phyloP scores from a whole-genome alignment of 1,284 basidiomycete genomes.

The Marasmius sp. region DNA sequence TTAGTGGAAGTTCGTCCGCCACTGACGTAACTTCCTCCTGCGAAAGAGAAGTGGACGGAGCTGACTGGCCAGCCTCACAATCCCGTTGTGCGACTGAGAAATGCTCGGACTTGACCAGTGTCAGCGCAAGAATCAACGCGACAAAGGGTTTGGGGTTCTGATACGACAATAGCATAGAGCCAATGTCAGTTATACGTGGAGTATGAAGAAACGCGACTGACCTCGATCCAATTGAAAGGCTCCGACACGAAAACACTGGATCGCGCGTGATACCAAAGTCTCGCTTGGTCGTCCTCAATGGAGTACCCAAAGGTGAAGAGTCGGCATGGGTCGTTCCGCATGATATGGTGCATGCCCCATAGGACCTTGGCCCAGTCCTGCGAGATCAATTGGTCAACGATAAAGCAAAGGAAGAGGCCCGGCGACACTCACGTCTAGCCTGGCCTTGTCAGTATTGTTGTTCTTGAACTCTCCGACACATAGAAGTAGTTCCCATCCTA shows the following conservation, averaged over 20 bases:
- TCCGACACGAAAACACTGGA: neutral
- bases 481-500: neutral
- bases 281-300: constrained; percentile 9
- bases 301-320: constrained; percentile 13
- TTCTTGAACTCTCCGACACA: neutral
- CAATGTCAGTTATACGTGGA: neutral
- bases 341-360: constrained; percentile 12
- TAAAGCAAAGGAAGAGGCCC: neutral
- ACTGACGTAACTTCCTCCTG: no score
- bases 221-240: neutral
- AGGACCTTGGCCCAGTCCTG: constrained; percentile 13
- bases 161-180: neutral
- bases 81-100: neutral
- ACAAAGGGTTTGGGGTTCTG: neutral
- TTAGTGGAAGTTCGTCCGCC: no score
- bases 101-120: neutral
- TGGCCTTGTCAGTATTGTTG: neutral
- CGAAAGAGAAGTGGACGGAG: no score
- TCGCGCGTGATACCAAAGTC: constrained; percentile 11
- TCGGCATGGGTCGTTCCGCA: constrained; percentile 14
- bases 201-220: neutral
- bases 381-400: no score
- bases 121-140: neutral
- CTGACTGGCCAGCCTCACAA: no score
- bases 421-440: neutral